Base-by-base conservation (phyloP, 768 basidiomycete species). In the Hypholoma sublateritium region DNA sequence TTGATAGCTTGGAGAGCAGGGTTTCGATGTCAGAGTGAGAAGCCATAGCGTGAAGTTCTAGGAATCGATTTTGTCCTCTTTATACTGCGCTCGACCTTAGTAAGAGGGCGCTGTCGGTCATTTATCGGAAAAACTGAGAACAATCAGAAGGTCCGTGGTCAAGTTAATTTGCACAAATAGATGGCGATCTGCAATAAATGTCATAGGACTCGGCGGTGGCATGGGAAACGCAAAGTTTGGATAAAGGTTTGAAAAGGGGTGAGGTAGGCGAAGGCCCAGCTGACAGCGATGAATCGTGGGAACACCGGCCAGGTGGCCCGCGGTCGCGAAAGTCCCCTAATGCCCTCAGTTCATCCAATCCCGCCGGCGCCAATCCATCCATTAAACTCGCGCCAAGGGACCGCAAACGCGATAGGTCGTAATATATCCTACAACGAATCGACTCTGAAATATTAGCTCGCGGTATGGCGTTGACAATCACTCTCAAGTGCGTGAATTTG, bases 1-100 rank as follows among this genome's bases (percentile, higher is more conserved):
- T 46, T 11, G 71, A 68, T 43, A 80, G 49, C 58, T 76, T 75
- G 22, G 69, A 65, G 7, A 81, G 65, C 5, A 65, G 67, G 17
- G 68, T 65, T 36, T 76, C 73, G 39, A 78, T 65, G 56, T 80
- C 71, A 53, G 75, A 68, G 32, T 69, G 64, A 35, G 60, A 43
- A 43, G 66, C 22, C 16, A 56, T 37, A 5, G 35, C 9, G 28
- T 32, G 28, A 32, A 9, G 28, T 32, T 32, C 28, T 9, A 32
- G 28, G 28, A 32, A 32, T 32, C 28, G 28, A 32, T 32, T 32
- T 32, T 32, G 28, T 32, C 28, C 28, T 32, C 28, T 32, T 32
- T 32, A 32, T 32, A 32, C 28, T 32, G 28, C 3, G 28, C 28
- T 9, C 5, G 28, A n/a, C n/a, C 5, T 50, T 5, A 28, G 5